Base-by-base conservation (phyloP, 169 alveolate species). In the Ichthyophthirius multifiliis region DNA sequence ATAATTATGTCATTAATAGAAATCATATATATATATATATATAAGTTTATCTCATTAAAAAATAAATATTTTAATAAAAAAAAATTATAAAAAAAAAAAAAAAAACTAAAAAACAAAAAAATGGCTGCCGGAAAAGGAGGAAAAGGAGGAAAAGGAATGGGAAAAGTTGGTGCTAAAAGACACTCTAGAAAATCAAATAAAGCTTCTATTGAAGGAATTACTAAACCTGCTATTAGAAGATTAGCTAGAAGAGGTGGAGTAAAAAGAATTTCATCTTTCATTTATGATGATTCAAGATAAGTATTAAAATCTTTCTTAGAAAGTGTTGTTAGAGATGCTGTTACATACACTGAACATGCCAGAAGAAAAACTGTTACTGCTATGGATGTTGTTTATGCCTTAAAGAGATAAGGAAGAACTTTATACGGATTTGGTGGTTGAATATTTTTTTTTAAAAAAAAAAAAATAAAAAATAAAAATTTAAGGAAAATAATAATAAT, bases 161-260 rank as follows among this genome's bases (percentile, higher is more conserved):
- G 99, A 82, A 98, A 98, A 92, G 99, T 98, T 80, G 99, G 99
- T 48, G 99, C 99, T 83, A 97, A 97, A 97, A 98, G 99, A 89
- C 93, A 86, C 81, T 97, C 97, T 82, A 96, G 98, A 86, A 98
- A 97, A 93, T 96, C 98, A 44, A 92, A 96, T 83, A 98, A 99
- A 88, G 99, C 98, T 81, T 97, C 97, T 91, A 97, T 97, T 90
- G 98, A 98, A 95, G 99, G 99, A 86, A 98, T 99, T 91, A 99
- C 99, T 83, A 99, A 99, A 95, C 99, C 99, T 55, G 99, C 99
- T 47, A 99, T 99, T 90, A 97, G 99, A 85, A 98, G 99, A 90
- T 93, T 99, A 83, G 99, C 99, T 63, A 98, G 99, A 84, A 98
- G 99, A 93, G 99, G 99, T 85, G 99, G 99, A 77, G 99, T 99